phyloP scores from a whole-genome alignment of 2,329 filamentous ascomycete species.

The Chalara sp. region DNA sequence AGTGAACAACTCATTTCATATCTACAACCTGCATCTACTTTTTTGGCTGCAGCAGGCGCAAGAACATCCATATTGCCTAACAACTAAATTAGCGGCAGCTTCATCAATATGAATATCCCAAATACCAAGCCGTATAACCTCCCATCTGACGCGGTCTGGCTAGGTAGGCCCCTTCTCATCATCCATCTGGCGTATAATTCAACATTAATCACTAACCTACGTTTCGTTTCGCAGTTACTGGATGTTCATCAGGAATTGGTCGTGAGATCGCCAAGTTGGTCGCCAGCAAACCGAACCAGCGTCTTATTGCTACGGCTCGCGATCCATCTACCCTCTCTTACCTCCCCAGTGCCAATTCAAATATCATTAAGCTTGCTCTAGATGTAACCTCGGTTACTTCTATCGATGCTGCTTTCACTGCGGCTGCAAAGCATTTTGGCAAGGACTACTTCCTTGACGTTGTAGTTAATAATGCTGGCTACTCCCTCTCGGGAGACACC shows the following conservation, averaged over 20 bases:
- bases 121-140: constrained; percentile 28
- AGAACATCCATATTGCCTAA: no score
- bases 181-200: not conserved
- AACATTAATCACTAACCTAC: constrained; percentile 8
- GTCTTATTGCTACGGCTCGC: constrained; percentile 43
- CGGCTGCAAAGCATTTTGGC: constrained; percentile 26
- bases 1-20: no score
- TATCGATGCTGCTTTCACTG: constrained; percentile 27
- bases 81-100: not conserved
- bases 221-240: constrained; percentile 33
- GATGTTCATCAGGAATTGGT: constrained; percentile 43
- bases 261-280: constrained; percentile 32
- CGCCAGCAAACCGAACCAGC: constrained; percentile 30
- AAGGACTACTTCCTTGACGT: constrained; percentile 51
- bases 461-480: constrained; percentile 56
- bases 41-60: no score
- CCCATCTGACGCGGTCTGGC: constrained; percentile 32
- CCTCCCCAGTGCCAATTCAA: constrained; percentile 29
- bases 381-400: constrained; percentile 39
- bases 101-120: constrained; percentile 23
- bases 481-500: constrained; percentile 44
- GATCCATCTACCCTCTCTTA: constrained; percentile 33
- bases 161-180: constrained; percentile 25
- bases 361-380: constrained; percentile 38
- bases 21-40: no score